Evolutionary conservation across 2,329 filamentous ascomycete genomes (phyloP).

Genomic region (Neopestalotiopsis rosae): DNA sequence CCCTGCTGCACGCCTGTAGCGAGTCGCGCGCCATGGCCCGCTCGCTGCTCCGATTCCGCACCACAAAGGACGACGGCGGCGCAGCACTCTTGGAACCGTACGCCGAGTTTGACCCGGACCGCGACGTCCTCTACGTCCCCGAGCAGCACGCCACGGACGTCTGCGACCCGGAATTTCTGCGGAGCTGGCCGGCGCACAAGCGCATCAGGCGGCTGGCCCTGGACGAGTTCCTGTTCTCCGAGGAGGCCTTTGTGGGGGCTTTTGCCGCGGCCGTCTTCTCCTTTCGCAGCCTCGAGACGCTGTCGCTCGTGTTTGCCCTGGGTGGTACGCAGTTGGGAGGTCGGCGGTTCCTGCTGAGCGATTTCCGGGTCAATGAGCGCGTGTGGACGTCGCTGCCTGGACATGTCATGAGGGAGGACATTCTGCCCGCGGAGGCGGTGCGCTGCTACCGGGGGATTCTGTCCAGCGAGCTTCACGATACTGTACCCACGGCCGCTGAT

Average conservation of each 20-base stretch:
- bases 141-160: not conserved
- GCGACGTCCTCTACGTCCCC: not conserved
- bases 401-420: not conserved
- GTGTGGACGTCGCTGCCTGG: slow-evolving; percentile 1
- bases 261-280: not conserved
- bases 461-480: not conserved
- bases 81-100: not conserved
- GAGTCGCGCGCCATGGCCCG: slow-evolving; percentile 1
- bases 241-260: not conserved
- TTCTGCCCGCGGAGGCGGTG: not conserved
- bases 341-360: not conserved
- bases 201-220: not conserved
- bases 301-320: not conserved
- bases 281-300: not conserved
- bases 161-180: not conserved
- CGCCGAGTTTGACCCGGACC: not conserved
- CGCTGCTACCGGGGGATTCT: not conserved
- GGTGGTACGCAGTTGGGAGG: not conserved
- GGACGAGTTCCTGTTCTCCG: slow-evolving; percentile 3
- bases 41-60: not conserved
- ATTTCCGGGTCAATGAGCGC: not conserved
- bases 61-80: not conserved
- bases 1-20: not conserved
- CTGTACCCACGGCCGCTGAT: not conserved
- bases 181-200: not conserved